Evolutionary conservation across 352 stramenopile species (phyloP).

Genomic region (Globisporangium rhizosaccharum): DNA sequence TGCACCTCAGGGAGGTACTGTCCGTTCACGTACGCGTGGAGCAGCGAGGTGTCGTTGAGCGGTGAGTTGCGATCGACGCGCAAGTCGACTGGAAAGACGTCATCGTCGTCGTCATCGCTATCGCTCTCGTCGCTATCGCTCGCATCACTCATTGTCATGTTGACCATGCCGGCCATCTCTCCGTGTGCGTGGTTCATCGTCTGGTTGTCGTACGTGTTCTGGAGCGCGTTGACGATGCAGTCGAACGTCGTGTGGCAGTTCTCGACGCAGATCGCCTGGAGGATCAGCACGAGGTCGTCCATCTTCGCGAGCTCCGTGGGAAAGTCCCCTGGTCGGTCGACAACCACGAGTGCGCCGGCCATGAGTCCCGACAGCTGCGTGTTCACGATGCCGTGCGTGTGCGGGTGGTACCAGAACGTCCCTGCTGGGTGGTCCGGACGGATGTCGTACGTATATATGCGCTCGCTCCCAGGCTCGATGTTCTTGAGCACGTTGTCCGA

Average conservation of each 20-base stretch:
- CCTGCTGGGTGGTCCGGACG: constrained; percentile 56
- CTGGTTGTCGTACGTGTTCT: constrained; percentile 36
- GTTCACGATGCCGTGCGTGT: constrained; percentile 70
- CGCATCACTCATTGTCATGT: constrained; percentile 2
- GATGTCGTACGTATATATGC: constrained; percentile 64
- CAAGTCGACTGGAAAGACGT: constrained; percentile 33
- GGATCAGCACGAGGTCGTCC: constrained; percentile 59
- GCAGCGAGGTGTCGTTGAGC: constrained; percentile 64
- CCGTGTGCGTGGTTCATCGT: constrained; percentile 10
- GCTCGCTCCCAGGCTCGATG: constrained; percentile 37
- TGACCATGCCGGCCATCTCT: constrained; percentile 11
- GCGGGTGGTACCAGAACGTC: constrained; percentile 82
- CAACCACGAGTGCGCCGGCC: constrained; percentile 59
- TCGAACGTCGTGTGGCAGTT: constrained; percentile 64
- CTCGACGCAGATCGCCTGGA: constrained; percentile 66
- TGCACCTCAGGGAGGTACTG: constrained; percentile 61
- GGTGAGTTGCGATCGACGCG: constrained; percentile 38
- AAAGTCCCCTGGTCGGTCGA: constrained; percentile 50
- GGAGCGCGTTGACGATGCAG: constrained; percentile 46
- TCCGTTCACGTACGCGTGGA: constrained; percentile 70
- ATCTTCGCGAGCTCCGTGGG: constrained; percentile 43
- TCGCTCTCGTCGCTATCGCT: constrained; percentile 10
- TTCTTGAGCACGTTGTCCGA: constrained; percentile 60
- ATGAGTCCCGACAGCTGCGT: constrained; percentile 72
- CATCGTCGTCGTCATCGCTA: constrained; percentile 7